Evolutionary conservation across 1,284 basidiomycete species (phyloP).

Genomic region (Ustilago curta): DNA sequence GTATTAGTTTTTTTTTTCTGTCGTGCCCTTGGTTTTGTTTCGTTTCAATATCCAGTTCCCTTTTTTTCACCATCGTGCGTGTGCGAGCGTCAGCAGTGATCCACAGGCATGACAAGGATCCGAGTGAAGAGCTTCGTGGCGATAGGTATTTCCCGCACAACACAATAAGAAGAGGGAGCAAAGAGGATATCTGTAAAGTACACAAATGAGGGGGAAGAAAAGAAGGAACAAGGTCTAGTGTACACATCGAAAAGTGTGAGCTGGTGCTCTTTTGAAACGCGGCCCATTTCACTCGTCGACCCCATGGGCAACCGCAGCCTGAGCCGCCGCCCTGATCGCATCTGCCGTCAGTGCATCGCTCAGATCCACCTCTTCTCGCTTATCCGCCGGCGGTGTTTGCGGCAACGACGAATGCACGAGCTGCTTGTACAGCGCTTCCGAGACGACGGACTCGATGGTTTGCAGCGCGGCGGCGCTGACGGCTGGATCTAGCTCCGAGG

Average conservation of each 20-base stretch:
- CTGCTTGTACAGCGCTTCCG: conserved; percentile 41
- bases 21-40: no score
- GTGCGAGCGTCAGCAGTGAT: no score
- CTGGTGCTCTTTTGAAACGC: not conserved
- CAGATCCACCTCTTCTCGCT: conserved; percentile 6
- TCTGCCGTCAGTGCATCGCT: conserved; percentile 31
- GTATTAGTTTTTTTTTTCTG: not conserved
- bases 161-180: not conserved
- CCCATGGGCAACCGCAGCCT: conserved; percentile 42
- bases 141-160: not conserved
- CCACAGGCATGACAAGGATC: not conserved
- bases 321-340: conserved; percentile 41
- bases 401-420: conserved; percentile 26
- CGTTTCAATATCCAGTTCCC: no score
- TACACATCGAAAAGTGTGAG: not conserved
- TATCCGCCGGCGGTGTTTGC: conserved; percentile 9
- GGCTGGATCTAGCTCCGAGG: conserved; percentile 15
- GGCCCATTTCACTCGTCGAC: conserved; percentile 7
- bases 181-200: not conserved
- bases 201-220: not conserved
- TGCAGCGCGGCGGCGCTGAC: conserved; percentile 40
- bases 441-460: conserved; percentile 37
- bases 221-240: not conserved
- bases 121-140: not conserved
- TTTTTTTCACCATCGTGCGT: no score